These are phyloP conservation scores for Tilletia setariae DNA, from an alignment of 1,284 basidiomycete species.

Conservation along the genomic window DNA sequence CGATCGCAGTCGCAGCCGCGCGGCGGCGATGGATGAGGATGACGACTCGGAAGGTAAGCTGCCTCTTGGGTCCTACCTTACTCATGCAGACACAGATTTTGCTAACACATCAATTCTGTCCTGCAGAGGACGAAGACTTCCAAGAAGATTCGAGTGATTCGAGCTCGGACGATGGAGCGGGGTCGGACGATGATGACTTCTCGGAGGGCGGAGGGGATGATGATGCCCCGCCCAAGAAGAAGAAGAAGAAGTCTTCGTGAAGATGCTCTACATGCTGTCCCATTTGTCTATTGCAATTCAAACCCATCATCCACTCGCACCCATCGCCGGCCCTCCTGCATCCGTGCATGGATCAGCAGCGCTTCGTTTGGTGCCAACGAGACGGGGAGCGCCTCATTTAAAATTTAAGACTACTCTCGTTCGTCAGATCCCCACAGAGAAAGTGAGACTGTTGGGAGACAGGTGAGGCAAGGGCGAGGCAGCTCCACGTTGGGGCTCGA, in stretches of 20 bases:
- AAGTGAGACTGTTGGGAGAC: too few relatives aligned
- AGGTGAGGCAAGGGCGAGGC: too few relatives aligned
- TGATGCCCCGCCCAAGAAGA: conserved; percentile 34
- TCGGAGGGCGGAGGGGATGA: conserved; percentile 30
- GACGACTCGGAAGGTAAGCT: conserved; percentile 49
- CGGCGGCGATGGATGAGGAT: conserved; percentile 34
- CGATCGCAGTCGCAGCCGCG: conserved; percentile 60
- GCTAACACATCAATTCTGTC: conserved; percentile 23
- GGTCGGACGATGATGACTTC: conserved; percentile 26
- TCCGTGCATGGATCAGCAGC: background rate
- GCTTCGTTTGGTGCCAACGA: background rate
- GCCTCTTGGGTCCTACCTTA: conserved; percentile 3
- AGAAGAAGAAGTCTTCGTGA: conserved; percentile 35
- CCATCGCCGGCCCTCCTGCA: too few relatives aligned
- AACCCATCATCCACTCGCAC: background rate
- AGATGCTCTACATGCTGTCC: background rate
- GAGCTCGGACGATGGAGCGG: conserved; percentile 17
- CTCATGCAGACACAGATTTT: conserved; percentile 24
- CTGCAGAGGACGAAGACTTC: conserved; percentile 77
- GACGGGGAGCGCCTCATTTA: too few relatives aligned
- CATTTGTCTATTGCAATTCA: background rate
- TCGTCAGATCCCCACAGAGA: too few relatives aligned
- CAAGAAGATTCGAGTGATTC: conserved; percentile 58
- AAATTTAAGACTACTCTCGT: too few relatives aligned
- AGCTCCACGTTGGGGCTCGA: too few relatives aligned